Conservation (phyloP, 192 early-diverging fungal species). For the Linnemannia elongata region DNA sequence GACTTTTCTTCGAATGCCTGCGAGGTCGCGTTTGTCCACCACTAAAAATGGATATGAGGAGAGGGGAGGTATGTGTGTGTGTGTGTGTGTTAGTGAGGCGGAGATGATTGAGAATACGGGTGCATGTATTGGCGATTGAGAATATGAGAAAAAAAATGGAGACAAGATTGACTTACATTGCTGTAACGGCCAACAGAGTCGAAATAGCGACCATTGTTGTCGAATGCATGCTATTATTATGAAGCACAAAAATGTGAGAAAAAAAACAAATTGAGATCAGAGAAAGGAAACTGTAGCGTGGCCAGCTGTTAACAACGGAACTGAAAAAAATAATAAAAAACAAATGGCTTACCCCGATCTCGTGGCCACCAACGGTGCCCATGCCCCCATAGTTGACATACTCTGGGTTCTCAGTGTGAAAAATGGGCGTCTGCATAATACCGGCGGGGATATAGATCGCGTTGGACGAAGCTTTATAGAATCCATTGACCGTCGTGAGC, state of each 20-base stretch:
- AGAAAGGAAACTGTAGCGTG: too few relatives aligned
- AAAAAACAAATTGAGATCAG: not conserved
- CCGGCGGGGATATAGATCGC: constrained; percentile 61
- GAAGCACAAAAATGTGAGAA: not conserved
- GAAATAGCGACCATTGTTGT: constrained; percentile 64
- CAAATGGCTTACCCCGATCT: constrained; percentile 61
- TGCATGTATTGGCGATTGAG: too few relatives aligned
- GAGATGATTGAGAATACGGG: too few relatives aligned
- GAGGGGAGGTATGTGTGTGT: too few relatives aligned
- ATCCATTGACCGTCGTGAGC: constrained; percentile 62
- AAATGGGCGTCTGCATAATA: constrained; percentile 72
- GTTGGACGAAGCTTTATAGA: constrained; percentile 53
- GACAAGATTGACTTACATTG: constrained; percentile 12
- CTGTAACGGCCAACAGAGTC: constrained; percentile 60
- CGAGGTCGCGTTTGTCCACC: constrained; percentile 76
- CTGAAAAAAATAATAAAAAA: not conserved
- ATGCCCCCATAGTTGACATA: constrained; percentile 73
- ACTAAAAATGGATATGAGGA: constrained; percentile 55
- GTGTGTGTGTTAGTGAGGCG: too few relatives aligned
- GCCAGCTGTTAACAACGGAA: too few relatives aligned
- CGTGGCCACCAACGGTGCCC: constrained; percentile 77
- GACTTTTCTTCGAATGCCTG: constrained; percentile 61
- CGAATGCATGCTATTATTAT: constrained; percentile 68
- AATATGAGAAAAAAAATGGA: constrained; percentile 13
- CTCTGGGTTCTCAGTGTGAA: constrained; percentile 58